Evolutionary conservation across 495 filamentous ascomycete genomes (phyloP).

Genomic region (Xylaria flabelliformis): DNA sequence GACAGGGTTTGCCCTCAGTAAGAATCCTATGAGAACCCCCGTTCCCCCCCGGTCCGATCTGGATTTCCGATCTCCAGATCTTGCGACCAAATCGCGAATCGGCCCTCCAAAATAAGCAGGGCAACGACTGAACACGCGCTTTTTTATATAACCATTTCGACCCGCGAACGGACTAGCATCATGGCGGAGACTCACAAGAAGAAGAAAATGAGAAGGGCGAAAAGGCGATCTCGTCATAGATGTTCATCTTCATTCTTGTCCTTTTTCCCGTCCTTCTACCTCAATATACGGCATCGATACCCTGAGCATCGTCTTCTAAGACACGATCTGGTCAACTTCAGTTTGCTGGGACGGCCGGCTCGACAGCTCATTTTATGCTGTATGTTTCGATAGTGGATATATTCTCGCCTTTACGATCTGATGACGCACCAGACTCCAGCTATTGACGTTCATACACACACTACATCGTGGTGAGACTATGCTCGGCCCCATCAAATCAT

Average conservation of each 20-base stretch:
- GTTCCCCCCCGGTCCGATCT: constrained; percentile 12
- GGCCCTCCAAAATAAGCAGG: constrained; percentile 18
- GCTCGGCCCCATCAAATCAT: background rate
- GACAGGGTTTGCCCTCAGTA: constrained; percentile 20
- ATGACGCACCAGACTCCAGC: background rate
- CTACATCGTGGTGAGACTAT: constrained; percentile 1
- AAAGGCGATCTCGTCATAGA: background rate
- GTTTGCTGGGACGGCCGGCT: background rate
- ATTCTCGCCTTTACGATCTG: background rate
- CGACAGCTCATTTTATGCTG: background rate
- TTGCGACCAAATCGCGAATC: constrained; percentile 31
- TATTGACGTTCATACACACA: constrained; percentile 1
- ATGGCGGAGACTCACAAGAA: constrained; percentile 8
- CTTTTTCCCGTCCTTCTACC: background rate
- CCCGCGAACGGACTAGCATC: constrained; percentile 18
- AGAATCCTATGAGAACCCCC: constrained; percentile 29
- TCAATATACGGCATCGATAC: background rate
- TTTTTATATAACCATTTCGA: constrained; percentile 31
- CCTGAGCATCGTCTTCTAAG: constrained; percentile 1
- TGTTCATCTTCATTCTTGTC: background rate
- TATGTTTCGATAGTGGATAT: background rate
- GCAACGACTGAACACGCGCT: constrained; percentile 9
- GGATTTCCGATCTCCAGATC: constrained; percentile 39
- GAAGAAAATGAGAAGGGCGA: background rate
- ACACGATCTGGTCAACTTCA: background rate